A percentile compares a stretch with the other conserved stretches of the same genome.
Conservation (phyloP, 768 basidiomycete species). For the Podaxis pistillaris region DNA sequence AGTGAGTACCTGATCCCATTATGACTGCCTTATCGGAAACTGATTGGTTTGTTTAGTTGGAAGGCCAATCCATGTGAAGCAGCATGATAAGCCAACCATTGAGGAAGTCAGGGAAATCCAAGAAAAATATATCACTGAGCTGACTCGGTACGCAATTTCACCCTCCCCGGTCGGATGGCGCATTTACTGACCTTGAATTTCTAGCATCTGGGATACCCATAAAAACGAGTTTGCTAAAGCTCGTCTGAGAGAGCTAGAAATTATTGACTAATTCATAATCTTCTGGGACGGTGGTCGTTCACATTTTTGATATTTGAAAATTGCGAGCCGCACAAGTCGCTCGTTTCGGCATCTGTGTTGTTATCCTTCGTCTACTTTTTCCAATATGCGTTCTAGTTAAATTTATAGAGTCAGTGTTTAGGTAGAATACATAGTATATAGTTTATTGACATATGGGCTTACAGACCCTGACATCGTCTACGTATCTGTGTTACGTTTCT, state of each 20-base stretch:
- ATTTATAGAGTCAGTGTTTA: neutral
- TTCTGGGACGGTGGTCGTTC: neutral
- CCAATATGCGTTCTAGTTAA: neutral
- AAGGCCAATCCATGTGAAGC: constrained; percentile 76
- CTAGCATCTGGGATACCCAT: constrained; percentile 90
- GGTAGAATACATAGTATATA: neutral
- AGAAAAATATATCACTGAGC: constrained; percentile 85
- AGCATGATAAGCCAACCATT: constrained; percentile 76
- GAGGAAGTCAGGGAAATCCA: constrained; percentile 82
- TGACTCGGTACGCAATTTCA: constrained; percentile 63
- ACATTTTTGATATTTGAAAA: neutral
- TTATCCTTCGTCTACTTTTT: neutral
- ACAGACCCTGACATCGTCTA: neutral
- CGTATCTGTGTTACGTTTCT: too few relatives aligned
- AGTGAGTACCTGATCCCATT: constrained; percentile 55
- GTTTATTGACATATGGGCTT: neutral
- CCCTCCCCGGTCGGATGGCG: neutral
- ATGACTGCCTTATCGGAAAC: neutral
- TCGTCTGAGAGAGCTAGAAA: constrained; percentile 72
- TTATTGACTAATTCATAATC: constrained; percentile 54
- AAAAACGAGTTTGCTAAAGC: constrained; percentile 92
- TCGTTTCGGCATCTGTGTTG: neutral
- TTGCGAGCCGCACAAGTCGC: neutral
- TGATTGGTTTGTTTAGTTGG: constrained; percentile 59
- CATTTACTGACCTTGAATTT: neutral